These are phyloP conservation scores for Parastagonospora avenae DNA, from an alignment of 2,329 filamentous ascomycete species.

Conservation along the genomic window DNA sequence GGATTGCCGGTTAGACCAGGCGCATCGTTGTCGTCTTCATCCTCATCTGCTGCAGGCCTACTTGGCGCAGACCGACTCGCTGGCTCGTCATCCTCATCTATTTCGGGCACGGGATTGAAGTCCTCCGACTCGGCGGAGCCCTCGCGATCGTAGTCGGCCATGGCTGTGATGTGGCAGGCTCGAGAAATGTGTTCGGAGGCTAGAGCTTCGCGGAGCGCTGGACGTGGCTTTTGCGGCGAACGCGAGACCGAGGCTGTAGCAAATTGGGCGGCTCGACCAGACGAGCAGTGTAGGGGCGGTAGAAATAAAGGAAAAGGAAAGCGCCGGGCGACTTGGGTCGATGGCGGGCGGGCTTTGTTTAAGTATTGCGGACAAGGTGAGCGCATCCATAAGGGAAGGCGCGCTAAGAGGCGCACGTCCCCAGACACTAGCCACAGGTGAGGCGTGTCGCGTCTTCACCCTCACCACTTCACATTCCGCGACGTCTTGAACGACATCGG, in stretches of 20 bases:
- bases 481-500: not conserved
- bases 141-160: slow-evolving; percentile 39
- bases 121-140: slow-evolving; percentile 59
- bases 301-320: not conserved
- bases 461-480: not conserved
- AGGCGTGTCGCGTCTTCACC: not conserved
- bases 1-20: slow-evolving; percentile 40
- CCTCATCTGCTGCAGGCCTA: slow-evolving; percentile 40
- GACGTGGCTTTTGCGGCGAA: slow-evolving; percentile 1
- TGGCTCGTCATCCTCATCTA: slow-evolving; percentile 63
- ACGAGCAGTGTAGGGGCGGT: not conserved
- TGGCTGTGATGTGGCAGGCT: slow-evolving; percentile 12
- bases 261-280: not conserved
- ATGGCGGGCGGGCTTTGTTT: slow-evolving; percentile 26
- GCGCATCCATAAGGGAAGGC: slow-evolving; percentile 13
- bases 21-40: slow-evolving; percentile 47
- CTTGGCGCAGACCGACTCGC: slow-evolving; percentile 23
- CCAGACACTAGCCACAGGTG: slow-evolving; percentile 4
- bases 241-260: slow-evolving; percentile 1
- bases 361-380: slow-evolving; percentile 18
- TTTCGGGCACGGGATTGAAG: slow-evolving; percentile 82
- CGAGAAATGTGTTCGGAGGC: slow-evolving; percentile 8
- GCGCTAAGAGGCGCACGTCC: slow-evolving; percentile 25
- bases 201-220: slow-evolving; percentile 13
- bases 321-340: slow-evolving; percentile 10